These are phyloP conservation scores for Naganishia kalamii DNA, from an alignment of 768 basidiomycete species.

Conservation along the genomic window DNA sequence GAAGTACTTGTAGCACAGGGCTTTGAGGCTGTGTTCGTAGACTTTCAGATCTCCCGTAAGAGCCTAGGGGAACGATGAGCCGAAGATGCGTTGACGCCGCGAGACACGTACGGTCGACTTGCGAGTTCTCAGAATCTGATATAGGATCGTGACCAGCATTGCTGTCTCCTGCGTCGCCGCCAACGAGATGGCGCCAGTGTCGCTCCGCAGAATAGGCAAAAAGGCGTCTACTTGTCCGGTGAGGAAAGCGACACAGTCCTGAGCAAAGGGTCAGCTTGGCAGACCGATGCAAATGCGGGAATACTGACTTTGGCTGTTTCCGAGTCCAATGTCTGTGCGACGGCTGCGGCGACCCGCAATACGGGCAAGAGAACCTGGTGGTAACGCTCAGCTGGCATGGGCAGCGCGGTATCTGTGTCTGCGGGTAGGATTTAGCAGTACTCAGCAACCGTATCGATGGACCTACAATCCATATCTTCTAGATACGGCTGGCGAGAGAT, in stretches of 20 bases:
- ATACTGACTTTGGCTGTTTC: constrained; percentile 4
- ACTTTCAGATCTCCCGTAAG: not conserved
- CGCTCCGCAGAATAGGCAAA: constrained; percentile 5
- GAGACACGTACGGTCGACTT: not conserved
- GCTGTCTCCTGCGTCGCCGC: not conserved
- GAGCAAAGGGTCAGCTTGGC: not conserved
- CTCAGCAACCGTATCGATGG: not conserved
- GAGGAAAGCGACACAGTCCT: constrained; percentile 13
- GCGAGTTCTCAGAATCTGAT: constrained; percentile 1
- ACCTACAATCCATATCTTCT: constrained; percentile 4
- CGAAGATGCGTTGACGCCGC: not conserved
- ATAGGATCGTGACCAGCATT: constrained; percentile 1
- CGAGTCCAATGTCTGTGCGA: not conserved
- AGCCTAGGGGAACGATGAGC: not conserved
- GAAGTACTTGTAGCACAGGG: constrained; percentile 8
- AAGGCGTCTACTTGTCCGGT: constrained; percentile 11
- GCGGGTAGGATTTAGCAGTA: not conserved
- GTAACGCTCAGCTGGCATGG: constrained; percentile 15
- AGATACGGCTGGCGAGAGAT: constrained; percentile 13
- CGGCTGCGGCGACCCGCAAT: constrained; percentile 1
- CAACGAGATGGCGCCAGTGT: not conserved
- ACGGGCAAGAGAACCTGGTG: constrained; percentile 15
- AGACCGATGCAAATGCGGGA: not conserved
- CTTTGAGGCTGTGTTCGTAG: not conserved
- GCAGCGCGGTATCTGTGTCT: constrained; percentile 2